Evolutionary conservation across 257 asterid species (phyloP).

Genomic region (Misopates orontium): DNA sequence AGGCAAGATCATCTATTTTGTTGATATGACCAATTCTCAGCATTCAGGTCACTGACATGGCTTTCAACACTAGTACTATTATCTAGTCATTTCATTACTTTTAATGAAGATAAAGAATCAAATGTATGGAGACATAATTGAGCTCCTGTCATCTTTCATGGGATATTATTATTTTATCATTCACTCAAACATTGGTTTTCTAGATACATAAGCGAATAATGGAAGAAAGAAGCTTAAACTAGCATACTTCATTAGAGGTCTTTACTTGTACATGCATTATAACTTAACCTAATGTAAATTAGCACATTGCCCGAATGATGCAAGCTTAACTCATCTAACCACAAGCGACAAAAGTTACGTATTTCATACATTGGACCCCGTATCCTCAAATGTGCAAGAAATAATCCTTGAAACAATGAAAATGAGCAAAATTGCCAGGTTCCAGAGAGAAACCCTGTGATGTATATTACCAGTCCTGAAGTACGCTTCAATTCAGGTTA

Average conservation of each 20-base stretch:
- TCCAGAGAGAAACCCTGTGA: not conserved
- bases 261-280: not conserved
- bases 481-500: not conserved
- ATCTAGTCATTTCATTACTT: not conserved
- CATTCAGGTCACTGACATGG: conserved; percentile 8
- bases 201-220: not conserved
- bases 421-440: not conserved
- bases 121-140: conserved; percentile 20
- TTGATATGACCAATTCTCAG: conserved; percentile 1
- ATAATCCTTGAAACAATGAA: conserved; percentile 8
- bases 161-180: not conserved
- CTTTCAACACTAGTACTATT: not conserved
- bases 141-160: not conserved
- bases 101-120: not conserved
- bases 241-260: not conserved
- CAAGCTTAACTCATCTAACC: not conserved
- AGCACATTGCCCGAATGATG: not conserved
- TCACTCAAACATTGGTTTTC: not conserved
- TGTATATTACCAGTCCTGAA: not conserved
- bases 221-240: not conserved
- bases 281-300: not conserved
- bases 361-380: not conserved
- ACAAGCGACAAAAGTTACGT: not conserved
- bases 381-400: not conserved
- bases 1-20: conserved; percentile 17